Conservation (phyloP, 495 filamentous ascomycete genomes). For the Chaetomium fimeti region DNA sequence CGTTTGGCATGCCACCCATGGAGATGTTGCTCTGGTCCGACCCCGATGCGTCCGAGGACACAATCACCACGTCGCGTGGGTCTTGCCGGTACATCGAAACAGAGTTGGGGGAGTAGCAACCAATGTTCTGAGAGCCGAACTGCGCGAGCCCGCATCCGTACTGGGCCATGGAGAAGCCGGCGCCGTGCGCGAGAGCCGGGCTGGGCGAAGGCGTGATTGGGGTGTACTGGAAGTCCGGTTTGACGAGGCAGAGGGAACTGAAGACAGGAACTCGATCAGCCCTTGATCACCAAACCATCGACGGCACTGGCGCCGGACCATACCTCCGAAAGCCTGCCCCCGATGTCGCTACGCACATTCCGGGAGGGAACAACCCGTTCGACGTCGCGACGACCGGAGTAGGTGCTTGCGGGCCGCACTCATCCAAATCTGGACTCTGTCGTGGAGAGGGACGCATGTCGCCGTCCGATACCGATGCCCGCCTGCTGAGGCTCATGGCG, state of each 20-base stretch:
- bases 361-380: neutral
- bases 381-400: neutral
- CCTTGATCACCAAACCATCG: neutral
- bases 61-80: neutral
- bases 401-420: neutral
- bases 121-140: slow-evolving; percentile 1
- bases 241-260: slow-evolving; percentile 8
- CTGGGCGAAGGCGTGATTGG: slow-evolving; percentile 12
- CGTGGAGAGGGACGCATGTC: slow-evolving; percentile 10
- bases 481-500: slow-evolving; percentile 14
- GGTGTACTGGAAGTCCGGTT: slow-evolving; percentile 7
- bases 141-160: neutral
- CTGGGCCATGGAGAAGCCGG: slow-evolving; percentile 1
- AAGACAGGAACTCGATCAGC: neutral
- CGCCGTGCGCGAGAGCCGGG: neutral
- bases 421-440: slow-evolving; percentile 5
- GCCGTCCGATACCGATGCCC: slow-evolving; percentile 16
- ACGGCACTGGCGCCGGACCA: neutral
- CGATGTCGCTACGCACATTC: neutral
- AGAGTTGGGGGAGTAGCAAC: slow-evolving; percentile 1
- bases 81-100: slow-evolving; percentile 4
- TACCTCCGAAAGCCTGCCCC: neutral
- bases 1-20: neutral
- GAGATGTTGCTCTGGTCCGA: neutral
- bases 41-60: neutral